A percentile compares a stretch with the other conserved stretches of the same genome.
phyloP scores from a whole-genome alignment of 1,284 basidiomycete genomes.

The Phellinidium pouzarii region DNA sequence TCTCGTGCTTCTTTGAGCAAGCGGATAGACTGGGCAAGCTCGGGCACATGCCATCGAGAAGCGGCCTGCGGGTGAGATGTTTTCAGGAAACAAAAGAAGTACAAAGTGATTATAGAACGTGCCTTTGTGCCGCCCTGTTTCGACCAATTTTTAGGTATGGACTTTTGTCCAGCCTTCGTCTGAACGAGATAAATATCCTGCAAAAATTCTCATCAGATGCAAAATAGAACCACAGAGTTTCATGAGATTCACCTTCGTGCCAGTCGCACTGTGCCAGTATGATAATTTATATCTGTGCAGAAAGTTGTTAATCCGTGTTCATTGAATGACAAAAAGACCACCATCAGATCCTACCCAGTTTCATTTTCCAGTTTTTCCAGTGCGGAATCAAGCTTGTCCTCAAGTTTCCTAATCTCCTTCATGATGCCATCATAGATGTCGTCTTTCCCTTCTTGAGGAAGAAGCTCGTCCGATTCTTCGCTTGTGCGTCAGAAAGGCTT shows the following conservation, averaged over 20 bases:
- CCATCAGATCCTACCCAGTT: slow-evolving; percentile 38
- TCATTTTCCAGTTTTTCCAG: slow-evolving; percentile 57
- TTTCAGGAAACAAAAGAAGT: neutral
- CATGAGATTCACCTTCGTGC: slow-evolving; percentile 57
- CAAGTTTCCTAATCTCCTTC: slow-evolving; percentile 60
- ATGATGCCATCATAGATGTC: slow-evolving; percentile 75
- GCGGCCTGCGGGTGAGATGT: slow-evolving; percentile 42
- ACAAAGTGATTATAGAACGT: slow-evolving; percentile 3
- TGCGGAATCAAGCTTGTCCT: slow-evolving; percentile 61
- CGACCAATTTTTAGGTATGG: slow-evolving; percentile 78
- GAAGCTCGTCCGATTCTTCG: slow-evolving; percentile 58
- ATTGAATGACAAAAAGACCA: slow-evolving; percentile 2
- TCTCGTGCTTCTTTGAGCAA: slow-evolving; percentile 89
- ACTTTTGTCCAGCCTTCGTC: slow-evolving; percentile 49
- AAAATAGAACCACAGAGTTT: neutral
- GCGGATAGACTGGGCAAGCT: slow-evolving; percentile 66
- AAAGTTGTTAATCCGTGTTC: neutral
- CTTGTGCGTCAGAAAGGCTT: slow-evolving; percentile 17
- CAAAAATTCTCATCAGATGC: slow-evolving; percentile 3
- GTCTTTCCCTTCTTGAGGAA: slow-evolving; percentile 79
- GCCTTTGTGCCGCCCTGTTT: slow-evolving; percentile 82
- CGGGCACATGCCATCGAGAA: slow-evolving; percentile 71
- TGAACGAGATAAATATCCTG: slow-evolving; percentile 88
- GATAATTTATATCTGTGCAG: slow-evolving; percentile 43
- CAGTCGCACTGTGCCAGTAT: slow-evolving; percentile 82